These are phyloP conservation scores for Coemansia sp. DNA, from an alignment of 192 early-diverging fungal genomes.

Conservation along the genomic window DNA sequence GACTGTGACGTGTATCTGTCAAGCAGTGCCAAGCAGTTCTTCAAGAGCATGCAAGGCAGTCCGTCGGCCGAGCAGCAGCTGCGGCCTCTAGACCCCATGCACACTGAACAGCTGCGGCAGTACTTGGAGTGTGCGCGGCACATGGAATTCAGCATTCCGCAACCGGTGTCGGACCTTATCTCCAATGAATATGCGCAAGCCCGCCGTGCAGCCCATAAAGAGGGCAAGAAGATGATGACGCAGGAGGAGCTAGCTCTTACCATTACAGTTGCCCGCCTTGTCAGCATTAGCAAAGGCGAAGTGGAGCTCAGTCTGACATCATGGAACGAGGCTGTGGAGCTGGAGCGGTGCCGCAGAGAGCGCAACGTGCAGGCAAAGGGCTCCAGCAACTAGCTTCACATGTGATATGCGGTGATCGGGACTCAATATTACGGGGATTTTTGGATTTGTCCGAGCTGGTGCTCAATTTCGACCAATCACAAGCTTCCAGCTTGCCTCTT, in stretches of 20 bases:
- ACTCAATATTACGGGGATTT: too few relatives aligned
- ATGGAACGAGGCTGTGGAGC: constrained; percentile 42
- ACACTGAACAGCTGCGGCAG: constrained; percentile 55
- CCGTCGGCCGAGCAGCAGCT: background rate
- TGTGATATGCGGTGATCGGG: too few relatives aligned
- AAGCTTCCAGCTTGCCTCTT: constrained; percentile 9
- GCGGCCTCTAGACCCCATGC: constrained; percentile 49
- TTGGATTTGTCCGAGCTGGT: background rate
- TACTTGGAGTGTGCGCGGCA: constrained; percentile 58
- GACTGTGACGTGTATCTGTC: constrained; percentile 58
- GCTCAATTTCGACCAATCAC: constrained; percentile 16
- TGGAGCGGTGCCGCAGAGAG: constrained; percentile 27
- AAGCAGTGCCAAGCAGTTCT: constrained; percentile 16
- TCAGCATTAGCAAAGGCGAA: constrained; percentile 51
- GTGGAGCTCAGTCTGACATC: constrained; percentile 30
- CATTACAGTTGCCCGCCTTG: constrained; percentile 43
- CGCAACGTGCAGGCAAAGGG: constrained; percentile 8
- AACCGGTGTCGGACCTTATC: constrained; percentile 61
- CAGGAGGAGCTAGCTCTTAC: constrained; percentile 44
- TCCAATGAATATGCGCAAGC: constrained; percentile 46
- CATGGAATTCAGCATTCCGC: constrained; percentile 59
- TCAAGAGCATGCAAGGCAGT: constrained; percentile 10
- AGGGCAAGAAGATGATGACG: constrained; percentile 37
- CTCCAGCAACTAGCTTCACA: background rate
- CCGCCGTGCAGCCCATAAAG: constrained; percentile 35